A percentile compares a stretch with the other conserved stretches of the same genome.
These are phyloP conservation scores for Albizia julibrissin DNA, from an alignment of 306 rosid species.

Conservation along the genomic window DNA sequence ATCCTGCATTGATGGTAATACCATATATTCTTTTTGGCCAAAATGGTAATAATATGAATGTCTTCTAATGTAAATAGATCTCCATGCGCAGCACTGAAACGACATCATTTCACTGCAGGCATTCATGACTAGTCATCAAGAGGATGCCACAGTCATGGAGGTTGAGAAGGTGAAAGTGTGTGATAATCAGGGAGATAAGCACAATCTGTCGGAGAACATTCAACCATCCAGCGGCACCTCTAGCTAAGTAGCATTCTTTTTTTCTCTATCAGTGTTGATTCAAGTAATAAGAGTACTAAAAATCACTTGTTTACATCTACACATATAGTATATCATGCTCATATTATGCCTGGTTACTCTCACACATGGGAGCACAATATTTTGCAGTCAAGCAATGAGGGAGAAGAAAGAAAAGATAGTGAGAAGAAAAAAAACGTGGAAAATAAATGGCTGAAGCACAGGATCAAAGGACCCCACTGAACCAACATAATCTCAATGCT, in stretches of 20 bases:
- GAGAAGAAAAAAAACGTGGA: conserved; percentile 52
- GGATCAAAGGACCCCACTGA: background rate
- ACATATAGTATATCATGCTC: background rate
- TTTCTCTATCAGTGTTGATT: background rate
- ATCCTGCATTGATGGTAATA: conserved; percentile 14
- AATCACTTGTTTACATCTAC: background rate
- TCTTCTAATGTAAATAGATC: background rate
- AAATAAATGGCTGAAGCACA: conserved; percentile 29
- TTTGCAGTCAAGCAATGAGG: conserved; percentile 76
- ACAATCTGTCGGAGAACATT: conserved; percentile 43
- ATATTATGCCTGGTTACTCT: background rate
- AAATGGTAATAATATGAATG: background rate
- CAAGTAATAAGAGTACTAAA: background rate
- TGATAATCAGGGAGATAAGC: conserved; percentile 32
- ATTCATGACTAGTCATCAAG: background rate
- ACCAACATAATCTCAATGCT: background rate
- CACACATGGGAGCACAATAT: background rate
- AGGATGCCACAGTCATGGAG: background rate
- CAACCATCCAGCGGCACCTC: conserved; percentile 48
- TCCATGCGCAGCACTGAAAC: background rate
- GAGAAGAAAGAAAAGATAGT: conserved; percentile 42
- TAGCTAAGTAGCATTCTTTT: conserved; percentile 28
- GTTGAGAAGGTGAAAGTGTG: background rate
- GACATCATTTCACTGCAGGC: background rate
- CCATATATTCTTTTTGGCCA: background rate